Percentiles rank a stretch among this genome's conserved stretches.
Evolutionary conservation across 2,329 filamentous ascomycete genomes (phyloP).

Genomic region (Thelonectria blattea): DNA sequence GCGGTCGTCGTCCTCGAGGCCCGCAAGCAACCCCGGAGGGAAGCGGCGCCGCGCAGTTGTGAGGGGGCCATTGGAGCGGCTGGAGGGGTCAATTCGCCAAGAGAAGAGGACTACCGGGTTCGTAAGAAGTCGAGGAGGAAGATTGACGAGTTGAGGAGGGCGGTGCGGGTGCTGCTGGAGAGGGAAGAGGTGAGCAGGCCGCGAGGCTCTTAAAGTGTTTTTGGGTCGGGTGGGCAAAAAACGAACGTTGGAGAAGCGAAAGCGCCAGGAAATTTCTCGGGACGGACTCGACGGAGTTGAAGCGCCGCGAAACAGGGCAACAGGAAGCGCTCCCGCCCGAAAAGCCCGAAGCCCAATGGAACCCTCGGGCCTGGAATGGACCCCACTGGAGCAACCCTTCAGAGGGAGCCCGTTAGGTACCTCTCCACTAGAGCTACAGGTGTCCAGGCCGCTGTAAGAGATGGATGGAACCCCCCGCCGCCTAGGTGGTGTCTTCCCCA

Average conservation of each 20-base stretch:
- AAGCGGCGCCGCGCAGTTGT: conserved; percentile 42
- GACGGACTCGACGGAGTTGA: conserved; percentile 38
- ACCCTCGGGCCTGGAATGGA: no score
- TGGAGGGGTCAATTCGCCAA: conserved; percentile 21
- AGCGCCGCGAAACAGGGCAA: conserved; percentile 31
- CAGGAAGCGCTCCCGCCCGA: conserved; percentile 15
- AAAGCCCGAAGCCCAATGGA: conserved; percentile 19
- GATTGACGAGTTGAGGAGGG: neutral
- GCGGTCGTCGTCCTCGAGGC: conserved; percentile 18
- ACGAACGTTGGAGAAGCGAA: neutral
- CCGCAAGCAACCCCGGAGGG: conserved; percentile 41
- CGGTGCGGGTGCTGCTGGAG: neutral
- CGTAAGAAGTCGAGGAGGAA: conserved; percentile 1
- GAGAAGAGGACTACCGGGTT: neutral
- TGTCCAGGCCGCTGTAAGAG: no score
- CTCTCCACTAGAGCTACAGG: no score
- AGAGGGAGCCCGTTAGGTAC: neutral
- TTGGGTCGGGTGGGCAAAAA: conserved; percentile 31
- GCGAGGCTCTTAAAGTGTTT: conserved; percentile 26
- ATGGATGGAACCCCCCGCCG: no score
- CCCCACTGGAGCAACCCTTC: conserved; percentile 2
- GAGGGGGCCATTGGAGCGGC: conserved; percentile 41
- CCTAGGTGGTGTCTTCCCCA: neutral
- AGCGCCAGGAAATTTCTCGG: conserved; percentile 33
- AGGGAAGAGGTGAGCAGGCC: conserved; percentile 5